Evolutionary conservation across 2,329 filamentous ascomycete species (phyloP).

Genomic region (Trichocomaceae sp.): DNA sequence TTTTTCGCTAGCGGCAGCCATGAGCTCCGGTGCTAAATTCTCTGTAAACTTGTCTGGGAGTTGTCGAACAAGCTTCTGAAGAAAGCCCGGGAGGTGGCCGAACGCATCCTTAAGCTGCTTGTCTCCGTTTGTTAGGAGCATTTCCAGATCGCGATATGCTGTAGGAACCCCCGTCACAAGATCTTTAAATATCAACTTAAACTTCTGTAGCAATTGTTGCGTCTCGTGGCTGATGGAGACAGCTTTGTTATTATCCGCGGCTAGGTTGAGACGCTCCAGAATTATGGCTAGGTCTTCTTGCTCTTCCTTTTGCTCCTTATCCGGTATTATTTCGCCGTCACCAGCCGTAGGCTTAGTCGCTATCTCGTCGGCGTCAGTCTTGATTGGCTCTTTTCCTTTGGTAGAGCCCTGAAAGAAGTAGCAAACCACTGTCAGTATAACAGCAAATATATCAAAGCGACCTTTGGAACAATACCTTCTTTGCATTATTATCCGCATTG

Average conservation of each 20-base stretch:
- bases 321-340: slow-evolving; percentile 22
- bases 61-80: slow-evolving; percentile 80
- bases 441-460: background rate
- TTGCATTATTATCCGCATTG: slow-evolving; percentile 18
- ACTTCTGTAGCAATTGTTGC: slow-evolving; percentile 70
- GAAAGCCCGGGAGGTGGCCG: slow-evolving; percentile 62
- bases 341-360: slow-evolving; percentile 22
- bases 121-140: slow-evolving; percentile 57
- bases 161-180: slow-evolving; percentile 88
- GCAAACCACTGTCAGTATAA: background rate
- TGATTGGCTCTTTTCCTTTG: slow-evolving; percentile 23
- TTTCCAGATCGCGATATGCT: slow-evolving; percentile 82
- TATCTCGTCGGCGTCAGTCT: slow-evolving; percentile 22
- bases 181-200: slow-evolving; percentile 87
- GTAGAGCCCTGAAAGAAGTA: background rate
- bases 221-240: slow-evolving; percentile 81
- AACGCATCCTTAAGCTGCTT: slow-evolving; percentile 59
- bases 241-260: slow-evolving; percentile 75
- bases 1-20: slow-evolving; percentile 66
- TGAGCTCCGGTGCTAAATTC: slow-evolving; percentile 69
- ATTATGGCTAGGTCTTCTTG: slow-evolving; percentile 68
- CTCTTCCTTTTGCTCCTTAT: slow-evolving; percentile 50
- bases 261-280: slow-evolving; percentile 76
- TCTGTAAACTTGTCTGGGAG: slow-evolving; percentile 75
- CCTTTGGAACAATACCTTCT: slow-evolving; percentile 11